phyloP scores from a whole-genome alignment of 2,329 filamentous ascomycete genomes.

The Camillea tinctor region DNA sequence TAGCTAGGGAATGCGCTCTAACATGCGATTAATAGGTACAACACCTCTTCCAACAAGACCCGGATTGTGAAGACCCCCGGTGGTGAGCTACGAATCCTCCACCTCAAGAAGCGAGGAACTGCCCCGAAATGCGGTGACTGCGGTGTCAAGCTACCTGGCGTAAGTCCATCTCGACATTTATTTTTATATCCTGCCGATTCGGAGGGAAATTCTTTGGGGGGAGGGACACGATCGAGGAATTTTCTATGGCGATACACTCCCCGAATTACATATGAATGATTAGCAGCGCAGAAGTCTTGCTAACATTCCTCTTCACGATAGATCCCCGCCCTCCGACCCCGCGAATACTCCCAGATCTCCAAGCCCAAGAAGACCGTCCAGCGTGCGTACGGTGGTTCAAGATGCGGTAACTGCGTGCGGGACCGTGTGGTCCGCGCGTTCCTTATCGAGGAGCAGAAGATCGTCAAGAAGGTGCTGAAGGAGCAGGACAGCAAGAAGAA shows the following conservation, averaged over 20 bases:
- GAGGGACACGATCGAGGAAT: background rate
- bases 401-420: slow-evolving; percentile 98
- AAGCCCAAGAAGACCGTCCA: slow-evolving; percentile 99
- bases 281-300: background rate
- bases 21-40: slow-evolving; percentile 67
- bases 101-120: slow-evolving; percentile 99
- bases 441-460: slow-evolving; percentile 99
- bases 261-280: no score
- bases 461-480: slow-evolving; percentile 99
- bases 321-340: slow-evolving; percentile 95
- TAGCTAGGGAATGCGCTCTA: slow-evolving; percentile 5
- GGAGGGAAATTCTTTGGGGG: background rate
- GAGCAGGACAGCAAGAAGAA: slow-evolving; percentile 80
- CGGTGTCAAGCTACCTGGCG: slow-evolving; percentile 93
- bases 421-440: slow-evolving; percentile 97
- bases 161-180: slow-evolving; percentile 59
- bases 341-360: slow-evolving; percentile 95
- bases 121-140: slow-evolving; percentile 99
- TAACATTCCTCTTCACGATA: slow-evolving; percentile 37
- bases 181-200: background rate
- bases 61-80: slow-evolving; percentile 95
- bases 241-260: background rate
- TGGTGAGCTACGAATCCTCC: slow-evolving; percentile 90
- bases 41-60: slow-evolving; percentile 96
- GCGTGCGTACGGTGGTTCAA: slow-evolving; percentile 96